These are phyloP conservation scores for Hevea brasiliensis DNA, from an alignment of 345 rosid species.

Conservation along the genomic window DNA sequence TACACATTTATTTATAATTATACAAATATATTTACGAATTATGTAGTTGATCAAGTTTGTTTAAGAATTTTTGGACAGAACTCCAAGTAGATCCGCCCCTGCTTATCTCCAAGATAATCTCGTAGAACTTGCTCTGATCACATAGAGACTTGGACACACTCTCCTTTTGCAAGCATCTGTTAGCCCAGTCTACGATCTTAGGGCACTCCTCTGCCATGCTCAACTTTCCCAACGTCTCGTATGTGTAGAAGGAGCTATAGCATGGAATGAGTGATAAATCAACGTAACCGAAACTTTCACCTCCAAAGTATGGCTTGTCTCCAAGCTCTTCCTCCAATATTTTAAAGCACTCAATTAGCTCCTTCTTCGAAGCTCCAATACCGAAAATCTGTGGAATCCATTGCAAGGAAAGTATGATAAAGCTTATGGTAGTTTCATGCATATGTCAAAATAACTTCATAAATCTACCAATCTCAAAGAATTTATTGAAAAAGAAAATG, in stretches of 20 bases:
- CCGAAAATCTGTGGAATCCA: background rate
- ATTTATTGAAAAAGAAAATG: too few species aligned
- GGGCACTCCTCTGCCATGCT: background rate
- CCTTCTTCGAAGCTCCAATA: background rate
- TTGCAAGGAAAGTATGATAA: too few species aligned
- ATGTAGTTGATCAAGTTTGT: too few species aligned
- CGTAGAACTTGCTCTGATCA: background rate
- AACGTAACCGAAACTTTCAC: background rate
- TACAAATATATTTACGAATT: too few species aligned
- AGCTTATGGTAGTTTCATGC: background rate
- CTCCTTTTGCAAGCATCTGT: conserved; percentile 2
- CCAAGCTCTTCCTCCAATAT: background rate
- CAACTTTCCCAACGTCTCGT: background rate
- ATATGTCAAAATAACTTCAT: too few species aligned
- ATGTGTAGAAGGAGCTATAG: background rate
- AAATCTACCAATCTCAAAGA: too few species aligned
- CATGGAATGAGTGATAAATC: background rate
- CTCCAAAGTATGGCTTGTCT: conserved; percentile 2
- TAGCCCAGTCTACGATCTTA: background rate
- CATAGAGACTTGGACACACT: background rate
- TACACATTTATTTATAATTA: too few species aligned
- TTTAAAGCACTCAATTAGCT: background rate
- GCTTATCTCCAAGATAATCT: background rate
- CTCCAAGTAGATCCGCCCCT: background rate
- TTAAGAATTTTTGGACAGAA: too few species aligned